Conservation (phyloP, 345 rosid species). For the Hibiscus trionum region DNA sequence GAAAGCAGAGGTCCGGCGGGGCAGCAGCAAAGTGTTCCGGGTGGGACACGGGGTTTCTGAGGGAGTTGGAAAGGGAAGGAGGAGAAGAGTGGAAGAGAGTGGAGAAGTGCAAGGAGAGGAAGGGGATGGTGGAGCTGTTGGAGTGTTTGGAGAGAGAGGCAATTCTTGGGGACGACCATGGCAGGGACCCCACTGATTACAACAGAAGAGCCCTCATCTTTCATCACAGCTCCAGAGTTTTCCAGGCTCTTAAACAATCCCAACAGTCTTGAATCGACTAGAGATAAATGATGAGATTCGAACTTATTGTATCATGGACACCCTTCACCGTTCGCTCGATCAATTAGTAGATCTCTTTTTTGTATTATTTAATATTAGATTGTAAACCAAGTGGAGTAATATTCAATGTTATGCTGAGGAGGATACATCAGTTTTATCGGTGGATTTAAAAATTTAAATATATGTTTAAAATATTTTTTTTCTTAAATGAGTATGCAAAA, state of each 20-base stretch:
- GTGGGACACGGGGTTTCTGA: conserved; percentile 16
- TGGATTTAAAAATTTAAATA: too few species aligned
- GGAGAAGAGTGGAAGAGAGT: conserved; percentile 30
- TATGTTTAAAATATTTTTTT: background rate
- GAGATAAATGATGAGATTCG: too few species aligned
- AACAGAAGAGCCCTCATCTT: conserved; percentile 75
- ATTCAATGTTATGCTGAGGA: too few species aligned
- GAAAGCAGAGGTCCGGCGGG: background rate
- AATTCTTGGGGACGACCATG: conserved; percentile 81
- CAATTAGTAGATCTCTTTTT: too few species aligned
- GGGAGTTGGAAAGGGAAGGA: conserved; percentile 19
- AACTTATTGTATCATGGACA: too few species aligned
- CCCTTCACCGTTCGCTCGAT: too few species aligned
- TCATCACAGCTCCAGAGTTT: conserved; percentile 54
- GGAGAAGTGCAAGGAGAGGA: background rate
- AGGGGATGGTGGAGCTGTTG: conserved; percentile 42
- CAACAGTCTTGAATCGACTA: background rate
- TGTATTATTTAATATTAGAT: too few species aligned
- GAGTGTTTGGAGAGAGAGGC: conserved; percentile 80
- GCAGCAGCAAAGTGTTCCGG: conserved; percentile 23
- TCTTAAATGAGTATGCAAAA: too few species aligned
- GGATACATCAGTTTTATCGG: too few species aligned
- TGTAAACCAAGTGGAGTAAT: too few species aligned
- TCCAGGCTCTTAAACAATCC: conserved; percentile 42
- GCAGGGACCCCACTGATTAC: conserved; percentile 61